Conservation (phyloP, 345 rosid species). For the Brassica nigra region DNA sequence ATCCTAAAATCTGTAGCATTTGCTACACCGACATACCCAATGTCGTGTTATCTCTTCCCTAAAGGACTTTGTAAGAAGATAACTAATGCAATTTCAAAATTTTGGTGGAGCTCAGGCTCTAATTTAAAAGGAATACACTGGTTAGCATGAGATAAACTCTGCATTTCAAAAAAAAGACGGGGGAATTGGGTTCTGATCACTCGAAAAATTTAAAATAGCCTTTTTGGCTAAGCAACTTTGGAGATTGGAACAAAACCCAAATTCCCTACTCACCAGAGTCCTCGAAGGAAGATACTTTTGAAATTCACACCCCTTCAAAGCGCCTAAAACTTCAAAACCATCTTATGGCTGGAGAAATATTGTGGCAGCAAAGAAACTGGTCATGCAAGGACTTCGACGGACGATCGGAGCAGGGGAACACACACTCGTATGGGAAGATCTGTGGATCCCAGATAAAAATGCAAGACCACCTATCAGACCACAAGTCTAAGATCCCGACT, state of each 20-base stretch:
- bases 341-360: background rate
- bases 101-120: too few relatives aligned
- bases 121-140: background rate
- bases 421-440: background rate
- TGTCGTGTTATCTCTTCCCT: background rate
- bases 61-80: background rate
- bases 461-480: background rate
- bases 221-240: background rate
- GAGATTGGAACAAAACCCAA: background rate
- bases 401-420: background rate
- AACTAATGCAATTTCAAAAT: too few relatives aligned
- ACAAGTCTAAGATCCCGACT: background rate
- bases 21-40: background rate
- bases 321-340: background rate
- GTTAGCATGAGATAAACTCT: background rate
- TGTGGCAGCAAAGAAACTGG: background rate
- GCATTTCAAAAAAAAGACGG: background rate
- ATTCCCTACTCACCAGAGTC: background rate
- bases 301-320: background rate
- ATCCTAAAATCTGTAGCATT: background rate
- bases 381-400: background rate
- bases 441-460: background rate
- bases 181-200: background rate
- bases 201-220: background rate
- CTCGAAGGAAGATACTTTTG: background rate